Base-by-base conservation (phyloP, 2,329 filamentous ascomycete genomes). In the Apiospora kogelbergensis region DNA sequence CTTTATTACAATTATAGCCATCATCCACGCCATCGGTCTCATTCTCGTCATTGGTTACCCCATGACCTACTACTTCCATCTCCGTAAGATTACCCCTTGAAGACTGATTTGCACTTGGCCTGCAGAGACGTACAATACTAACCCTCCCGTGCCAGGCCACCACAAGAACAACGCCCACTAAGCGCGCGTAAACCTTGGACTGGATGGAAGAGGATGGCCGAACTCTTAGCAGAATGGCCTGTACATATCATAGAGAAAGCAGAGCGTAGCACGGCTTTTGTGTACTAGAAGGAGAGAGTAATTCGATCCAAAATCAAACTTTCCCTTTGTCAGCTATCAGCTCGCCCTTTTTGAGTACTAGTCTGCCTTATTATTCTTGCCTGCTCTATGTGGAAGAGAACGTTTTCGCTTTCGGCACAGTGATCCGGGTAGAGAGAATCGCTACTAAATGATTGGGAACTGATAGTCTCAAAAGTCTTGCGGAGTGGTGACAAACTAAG, bases 151-250 rank as follows among this genome's bases (percentile, higher is more conserved):
- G 33, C 33, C 17, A 99, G 96, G 96, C 78, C 95, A 99, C 90
- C 95, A 98, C 93, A 99, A 99, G 93, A 98, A 99, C 92, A 97
- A 99, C 84, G 93, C 94, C 78, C 96, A 99, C 88, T 99, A 97
- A 86, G 45, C 15, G 42, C 10, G 42, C 26, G 26, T 22, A 41
- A 41, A 46, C 9, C 17, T 30, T 26, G 41, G 22, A 26, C 22
- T 42, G 63, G 37, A 24, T 22, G 37, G 63, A 64, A 65, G 60
- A 53, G 22, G 46, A 60, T 60, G 37, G 63, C 65, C 41, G 65
- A 33, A 68, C 41, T 22, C n/a, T 7, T 30, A 46, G 42, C 40
- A 40, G n/a, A 42, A 42, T 44, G 63, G 41, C 63, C 41, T 65
- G 63, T 65, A 65, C 66, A 67, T 67, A 60, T 45, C 45, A 60